Percentiles rank a stretch among this genome's conserved stretches.
Evolutionary conservation across 2,329 filamentous ascomycete species (phyloP).

Genomic region (Venturia aucupariae): DNA sequence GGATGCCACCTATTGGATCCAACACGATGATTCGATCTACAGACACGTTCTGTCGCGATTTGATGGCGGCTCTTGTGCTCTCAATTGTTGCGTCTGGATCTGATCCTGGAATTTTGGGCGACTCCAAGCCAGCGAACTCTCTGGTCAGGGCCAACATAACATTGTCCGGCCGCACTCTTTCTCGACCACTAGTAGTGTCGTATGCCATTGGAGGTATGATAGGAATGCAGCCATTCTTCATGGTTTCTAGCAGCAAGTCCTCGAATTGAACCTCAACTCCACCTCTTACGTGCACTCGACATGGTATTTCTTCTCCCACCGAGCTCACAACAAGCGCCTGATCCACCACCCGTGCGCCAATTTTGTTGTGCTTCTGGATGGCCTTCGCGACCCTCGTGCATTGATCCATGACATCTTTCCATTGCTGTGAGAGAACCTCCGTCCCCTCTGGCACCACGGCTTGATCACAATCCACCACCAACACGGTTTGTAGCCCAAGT

Average conservation of each 20-base stretch:
- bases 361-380: slow-evolving; percentile 59
- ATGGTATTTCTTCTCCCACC: slow-evolving; percentile 21
- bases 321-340: slow-evolving; percentile 37
- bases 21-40: slow-evolving; percentile 84
- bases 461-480: slow-evolving; percentile 66
- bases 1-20: slow-evolving; percentile 79
- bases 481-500: slow-evolving; percentile 70
- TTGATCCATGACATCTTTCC: slow-evolving; percentile 49
- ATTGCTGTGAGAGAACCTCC: slow-evolving; percentile 20
- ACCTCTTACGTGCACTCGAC: slow-evolving; percentile 28
- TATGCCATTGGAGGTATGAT: slow-evolving; percentile 60
- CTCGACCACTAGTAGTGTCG: slow-evolving; percentile 37
- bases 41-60: slow-evolving; percentile 16
- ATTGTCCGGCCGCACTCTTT: slow-evolving; percentile 48
- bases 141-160: slow-evolving; percentile 67
- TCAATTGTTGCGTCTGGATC: slow-evolving; percentile 24
- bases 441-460: slow-evolving; percentile 26
- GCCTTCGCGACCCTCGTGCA: slow-evolving; percentile 65
- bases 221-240: slow-evolving; percentile 60
- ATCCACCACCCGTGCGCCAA: slow-evolving; percentile 61
- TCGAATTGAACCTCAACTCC: slow-evolving; percentile 34
- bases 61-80: slow-evolving; percentile 15
- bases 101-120: slow-evolving; percentile 20
- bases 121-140: slow-evolving; percentile 60
- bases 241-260: slow-evolving; percentile 51